A percentile compares a stretch with the other conserved stretches of the same genome.
phyloP scores from a whole-genome alignment of 768 basidiomycete genomes.

The Auricularia sp. region DNA sequence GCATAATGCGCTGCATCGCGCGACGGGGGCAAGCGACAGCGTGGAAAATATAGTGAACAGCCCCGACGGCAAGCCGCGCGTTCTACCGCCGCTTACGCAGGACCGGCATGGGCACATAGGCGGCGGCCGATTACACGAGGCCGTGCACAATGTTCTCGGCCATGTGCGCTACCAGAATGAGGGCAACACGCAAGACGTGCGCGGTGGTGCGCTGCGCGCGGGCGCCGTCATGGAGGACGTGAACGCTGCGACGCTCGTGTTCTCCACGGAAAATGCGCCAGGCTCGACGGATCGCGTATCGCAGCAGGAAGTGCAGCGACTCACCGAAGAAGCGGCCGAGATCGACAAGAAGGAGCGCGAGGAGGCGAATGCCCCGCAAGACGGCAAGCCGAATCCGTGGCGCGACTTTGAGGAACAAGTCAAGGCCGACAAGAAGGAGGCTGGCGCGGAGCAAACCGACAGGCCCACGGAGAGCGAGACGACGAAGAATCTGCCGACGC shows the following conservation, averaged over 20 bases:
- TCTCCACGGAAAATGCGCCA: neutral
- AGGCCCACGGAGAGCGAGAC: neutral
- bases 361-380: neutral
- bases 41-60: neutral
- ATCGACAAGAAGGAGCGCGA: neutral
- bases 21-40: neutral
- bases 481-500: neutral
- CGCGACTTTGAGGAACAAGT: neutral
- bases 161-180: neutral
- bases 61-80: neutral
- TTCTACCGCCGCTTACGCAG: neutral
- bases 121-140: neutral
- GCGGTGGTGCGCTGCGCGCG: neutral
- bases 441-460: neutral
- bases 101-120: neutral
- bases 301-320: neutral
- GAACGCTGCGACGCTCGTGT: conserved; percentile 1
- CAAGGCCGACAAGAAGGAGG: neutral
- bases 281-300: neutral
- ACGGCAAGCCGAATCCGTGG: neutral
- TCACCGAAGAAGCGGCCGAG: neutral
- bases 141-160: neutral
- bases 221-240: neutral
- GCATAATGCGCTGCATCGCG: neutral
- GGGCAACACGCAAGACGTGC: neutral